Evolutionary conservation across 1,284 basidiomycete species (phyloP).

Genomic region (Ganoderma resinaceum): DNA sequence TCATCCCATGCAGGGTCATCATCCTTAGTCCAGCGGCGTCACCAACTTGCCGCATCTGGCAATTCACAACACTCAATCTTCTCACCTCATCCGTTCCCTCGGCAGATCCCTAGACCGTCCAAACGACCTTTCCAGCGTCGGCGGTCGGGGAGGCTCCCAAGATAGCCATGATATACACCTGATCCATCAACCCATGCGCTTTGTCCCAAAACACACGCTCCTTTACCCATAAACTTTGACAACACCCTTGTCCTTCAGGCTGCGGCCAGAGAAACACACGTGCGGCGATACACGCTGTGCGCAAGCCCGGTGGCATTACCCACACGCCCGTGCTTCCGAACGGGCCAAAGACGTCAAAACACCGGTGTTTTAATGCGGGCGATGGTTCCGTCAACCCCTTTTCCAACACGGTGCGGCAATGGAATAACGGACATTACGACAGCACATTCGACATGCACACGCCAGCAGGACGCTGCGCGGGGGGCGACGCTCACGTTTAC

Average conservation of each 20-base stretch:
- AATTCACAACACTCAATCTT: constrained; percentile 20
- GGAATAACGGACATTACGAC: constrained; percentile 27
- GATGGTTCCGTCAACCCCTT: constrained; percentile 16
- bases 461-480: constrained; percentile 21
- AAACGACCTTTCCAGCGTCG: not conserved
- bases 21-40: constrained; percentile 23
- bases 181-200: constrained; percentile 27
- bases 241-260: constrained; percentile 1
- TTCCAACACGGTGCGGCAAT: constrained; percentile 26
- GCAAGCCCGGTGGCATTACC: constrained; percentile 11
- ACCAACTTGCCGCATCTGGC: constrained; percentile 27
- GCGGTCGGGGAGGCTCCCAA: constrained; percentile 9
- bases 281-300: constrained; percentile 15
- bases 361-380: constrained; percentile 22
- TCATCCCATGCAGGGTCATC: constrained; percentile 32
- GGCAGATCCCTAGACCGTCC: constrained; percentile 27
- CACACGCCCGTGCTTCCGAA: constrained; percentile 1
- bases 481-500: constrained; percentile 18
- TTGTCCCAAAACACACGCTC: constrained; percentile 31
- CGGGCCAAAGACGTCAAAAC: constrained; percentile 21
- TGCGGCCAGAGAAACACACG: constrained; percentile 6
- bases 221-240: constrained; percentile 5
- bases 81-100: constrained; percentile 23
- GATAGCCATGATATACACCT: constrained; percentile 19
- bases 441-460: constrained; percentile 18